These are phyloP conservation scores for Geosmithia morbida DNA, from an alignment of 2,329 filamentous ascomycete species.

Conservation along the genomic window DNA sequence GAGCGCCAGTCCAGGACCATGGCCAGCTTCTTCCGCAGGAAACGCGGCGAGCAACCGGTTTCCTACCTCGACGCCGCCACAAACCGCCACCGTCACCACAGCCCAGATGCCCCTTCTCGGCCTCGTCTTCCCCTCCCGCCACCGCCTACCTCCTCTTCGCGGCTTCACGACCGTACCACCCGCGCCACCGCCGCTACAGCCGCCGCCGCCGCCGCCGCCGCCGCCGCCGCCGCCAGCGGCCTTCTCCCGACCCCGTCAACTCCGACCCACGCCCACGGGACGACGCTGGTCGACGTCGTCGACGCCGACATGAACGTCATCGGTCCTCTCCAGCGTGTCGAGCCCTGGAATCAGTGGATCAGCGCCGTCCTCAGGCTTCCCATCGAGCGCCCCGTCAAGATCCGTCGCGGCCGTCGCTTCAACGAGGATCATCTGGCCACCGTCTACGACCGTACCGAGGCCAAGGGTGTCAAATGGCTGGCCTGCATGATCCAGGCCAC, in stretches of 20 bases:
- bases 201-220: neutral
- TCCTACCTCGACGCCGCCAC: constrained; percentile 6
- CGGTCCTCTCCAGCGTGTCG: constrained; percentile 20
- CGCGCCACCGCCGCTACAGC: no score
- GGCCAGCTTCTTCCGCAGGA: constrained; percentile 17
- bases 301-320: constrained; percentile 22
- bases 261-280: neutral
- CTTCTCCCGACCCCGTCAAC: neutral
- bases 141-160: neutral
- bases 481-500: constrained; percentile 35
- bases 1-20: constrained; percentile 14
- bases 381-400: constrained; percentile 22
- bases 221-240: neutral
- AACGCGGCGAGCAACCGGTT: constrained; percentile 11
- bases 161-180: neutral
- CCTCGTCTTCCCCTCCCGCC: neutral
- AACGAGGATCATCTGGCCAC: constrained; percentile 19
- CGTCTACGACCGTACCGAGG: constrained; percentile 26
- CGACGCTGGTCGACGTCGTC: constrained; percentile 17
- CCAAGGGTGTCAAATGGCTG: constrained; percentile 29
- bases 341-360: constrained; percentile 24
- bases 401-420: constrained; percentile 27
- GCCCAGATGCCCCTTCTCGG: neutral
- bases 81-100: neutral
- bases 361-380: constrained; percentile 20